Evolutionary conservation across 2,329 filamentous ascomycete genomes (phyloP), one percentile per base, ranked within the genome.

Genomic region (Remersonia thermophila): DNA sequence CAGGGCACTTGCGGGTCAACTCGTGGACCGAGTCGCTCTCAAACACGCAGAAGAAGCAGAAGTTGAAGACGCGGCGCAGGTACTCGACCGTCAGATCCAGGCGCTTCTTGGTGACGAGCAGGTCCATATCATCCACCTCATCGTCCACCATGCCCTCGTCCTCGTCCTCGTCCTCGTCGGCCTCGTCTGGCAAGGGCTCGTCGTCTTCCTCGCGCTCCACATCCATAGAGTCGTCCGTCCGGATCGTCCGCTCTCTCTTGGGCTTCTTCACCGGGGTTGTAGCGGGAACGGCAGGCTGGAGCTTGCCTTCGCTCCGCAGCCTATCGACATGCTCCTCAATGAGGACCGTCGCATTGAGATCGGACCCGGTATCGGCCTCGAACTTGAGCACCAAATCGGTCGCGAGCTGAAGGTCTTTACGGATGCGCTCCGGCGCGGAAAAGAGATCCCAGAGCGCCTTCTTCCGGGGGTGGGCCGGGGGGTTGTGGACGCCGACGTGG

Each of bases 21-120:
- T 98, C 91, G 53, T 98, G 91, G 15, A 96, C 80, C 0, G 89
- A 96, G 58, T 98, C 91, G 53, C 86, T 91, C 61, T 98, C 91
- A 49, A 98, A 96, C 4, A 98, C 93, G 57, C 91, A 98, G 66
- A 96, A 98, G 67, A 98, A 95, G 65, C 91, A 98, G 63, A 98
- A 96, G 61, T 91, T 95, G 69, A 93, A 93, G 35, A 98, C 91
- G 12, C 91, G 80, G 35, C 91, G 85, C 41, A 98, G 71, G 56
- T 98, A 98, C 61, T 98, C 91, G 36, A 96, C 91, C 57, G 94
- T 71, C 26, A 98, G 68, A 60, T 98, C 91, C 33, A 98, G 74
- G 53, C 91, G 87, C 67, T 98, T 96, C 72, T 96, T 96, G 68
- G 93, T 91, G 28, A 79, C 72, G 37, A 95, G 59, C 27, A 95